These are phyloP conservation scores for Podospora pseudoanserina DNA, from an alignment of 495 filamentous ascomycete genomes.

Conservation along the genomic window DNA sequence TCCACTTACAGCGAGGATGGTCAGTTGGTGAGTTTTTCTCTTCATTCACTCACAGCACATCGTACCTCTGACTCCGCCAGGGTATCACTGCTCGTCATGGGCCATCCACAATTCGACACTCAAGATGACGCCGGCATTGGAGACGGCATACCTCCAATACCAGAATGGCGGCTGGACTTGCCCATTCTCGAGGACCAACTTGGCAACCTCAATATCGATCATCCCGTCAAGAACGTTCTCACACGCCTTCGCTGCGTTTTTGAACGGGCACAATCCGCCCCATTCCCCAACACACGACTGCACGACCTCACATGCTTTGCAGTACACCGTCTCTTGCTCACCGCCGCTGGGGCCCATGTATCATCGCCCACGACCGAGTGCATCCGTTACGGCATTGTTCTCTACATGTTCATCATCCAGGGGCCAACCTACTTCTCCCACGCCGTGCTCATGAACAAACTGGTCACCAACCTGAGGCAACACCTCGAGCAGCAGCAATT, in stretches of 20 bases:
- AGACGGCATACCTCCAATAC: constrained; percentile 43
- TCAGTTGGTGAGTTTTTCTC: constrained; percentile 42
- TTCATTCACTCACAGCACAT: background rate
- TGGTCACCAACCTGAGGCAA: constrained; percentile 31
- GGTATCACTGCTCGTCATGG: constrained; percentile 51
- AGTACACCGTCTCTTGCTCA: constrained; percentile 43
- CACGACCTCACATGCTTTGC: constrained; percentile 52
- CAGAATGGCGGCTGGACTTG: constrained; percentile 41
- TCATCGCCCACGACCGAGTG: constrained; percentile 38
- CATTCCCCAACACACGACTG: constrained; percentile 38
- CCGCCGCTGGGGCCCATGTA: background rate
- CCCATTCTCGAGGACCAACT: constrained; percentile 11
- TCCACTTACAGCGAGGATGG: constrained; percentile 51
- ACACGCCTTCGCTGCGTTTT: constrained; percentile 43
- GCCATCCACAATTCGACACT: constrained; percentile 46
- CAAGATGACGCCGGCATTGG: constrained; percentile 48
- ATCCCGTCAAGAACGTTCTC: constrained; percentile 37
- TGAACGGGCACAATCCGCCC: constrained; percentile 21
- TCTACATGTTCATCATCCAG: constrained; percentile 51
- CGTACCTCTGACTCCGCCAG: constrained; percentile 20
- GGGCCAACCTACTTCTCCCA: constrained; percentile 53
- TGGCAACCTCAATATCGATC: constrained; percentile 28
- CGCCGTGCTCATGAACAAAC: constrained; percentile 34
- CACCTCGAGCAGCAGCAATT: constrained; percentile 28
- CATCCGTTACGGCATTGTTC: constrained; percentile 42